These are phyloP conservation scores for Volvox africanus DNA, from an alignment of 139 green algal genomes.

Conservation along the genomic window DNA sequence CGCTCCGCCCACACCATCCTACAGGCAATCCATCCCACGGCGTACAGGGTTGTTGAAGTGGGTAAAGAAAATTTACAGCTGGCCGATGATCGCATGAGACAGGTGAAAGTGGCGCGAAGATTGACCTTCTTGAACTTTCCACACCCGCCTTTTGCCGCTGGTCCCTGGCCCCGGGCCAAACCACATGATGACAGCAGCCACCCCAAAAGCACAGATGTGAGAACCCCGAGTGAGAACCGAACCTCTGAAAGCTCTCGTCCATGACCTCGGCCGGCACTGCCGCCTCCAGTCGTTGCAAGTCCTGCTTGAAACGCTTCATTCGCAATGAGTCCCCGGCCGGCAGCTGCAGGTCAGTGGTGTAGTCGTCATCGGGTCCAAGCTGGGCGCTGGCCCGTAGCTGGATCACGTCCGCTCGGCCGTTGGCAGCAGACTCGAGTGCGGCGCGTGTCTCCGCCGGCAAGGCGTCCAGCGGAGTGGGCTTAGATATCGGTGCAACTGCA, in stretches of 20 bases:
- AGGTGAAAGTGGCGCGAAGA: no score
- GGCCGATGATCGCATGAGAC: no score
- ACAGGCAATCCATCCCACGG: not conserved
- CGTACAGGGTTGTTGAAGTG: no score
- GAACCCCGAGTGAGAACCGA: not conserved
- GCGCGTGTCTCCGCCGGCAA: not conserved
- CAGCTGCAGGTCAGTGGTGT: not conserved
- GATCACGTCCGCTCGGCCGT: not conserved
- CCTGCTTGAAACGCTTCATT: constrained; percentile 58
- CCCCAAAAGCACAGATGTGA: no score
- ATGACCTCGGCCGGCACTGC: constrained; percentile 56
- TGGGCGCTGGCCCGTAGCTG: not conserved
- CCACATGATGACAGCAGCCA: no score
- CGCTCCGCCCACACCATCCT: constrained; percentile 49
- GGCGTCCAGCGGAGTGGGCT: constrained; percentile 15
- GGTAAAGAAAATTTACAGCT: no score
- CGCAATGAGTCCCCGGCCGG: not conserved
- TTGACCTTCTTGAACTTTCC: no score
- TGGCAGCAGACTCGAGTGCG: not conserved
- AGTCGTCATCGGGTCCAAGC: not conserved
- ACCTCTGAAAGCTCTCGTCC: constrained; percentile 23
- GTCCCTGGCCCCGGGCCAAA: no score
- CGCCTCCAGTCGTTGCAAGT: constrained; percentile 62
- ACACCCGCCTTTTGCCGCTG: no score
- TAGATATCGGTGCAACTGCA: not conserved